Evolutionary conservation across 2,329 filamentous ascomycete species (phyloP), one percentile per base, ranked within the genome.

Genomic region (Xylaria sp.): DNA sequence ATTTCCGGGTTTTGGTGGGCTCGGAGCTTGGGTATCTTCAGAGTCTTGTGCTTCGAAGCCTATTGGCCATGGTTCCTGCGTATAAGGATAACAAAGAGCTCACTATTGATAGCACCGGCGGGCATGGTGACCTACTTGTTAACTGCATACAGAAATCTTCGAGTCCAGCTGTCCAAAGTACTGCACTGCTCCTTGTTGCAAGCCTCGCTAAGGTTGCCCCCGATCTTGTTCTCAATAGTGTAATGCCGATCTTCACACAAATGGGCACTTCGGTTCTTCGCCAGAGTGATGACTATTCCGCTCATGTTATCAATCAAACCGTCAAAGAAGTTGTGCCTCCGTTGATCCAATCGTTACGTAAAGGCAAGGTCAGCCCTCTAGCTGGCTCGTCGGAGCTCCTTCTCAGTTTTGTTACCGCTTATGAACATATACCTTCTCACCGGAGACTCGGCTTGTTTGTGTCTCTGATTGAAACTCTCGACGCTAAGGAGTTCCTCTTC

Each of bases 231-330:
- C 83, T 99, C 59, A 94, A 99, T 77, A 97, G 93, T 69, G 92
- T 99, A 55, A 99, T 99, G 95, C 95, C 95, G 11, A 94, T 99
- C 54, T 99, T 99, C 78, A 98, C 95, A 0, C 97, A 98, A 74
- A 97, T 98, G 89, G 93, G 94, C 41, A 90, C 90, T 43, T 97
- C 92, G 3, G 89, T 97, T 19, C 84, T 99, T 51, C 89, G 91
- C 49, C 94, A 97, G 78, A 92, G 92, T 69, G 96, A 99, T 71
- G 94, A 98, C 70, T 98, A 97, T 78, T 98, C 95, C 21, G 93
- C 93, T 11, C 92, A 97, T 74, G 94, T 99, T 31, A 94, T 97
- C 60, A 92, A 96, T 70, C 93, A 92, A 80, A 98, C 95, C 1
- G 93, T 99, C 69, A 91, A 93, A 64, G 90, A 94, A 70, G 93